Evolutionary conservation across 306 rosid genomes (phyloP).

Genomic region (Prunus mume): DNA sequence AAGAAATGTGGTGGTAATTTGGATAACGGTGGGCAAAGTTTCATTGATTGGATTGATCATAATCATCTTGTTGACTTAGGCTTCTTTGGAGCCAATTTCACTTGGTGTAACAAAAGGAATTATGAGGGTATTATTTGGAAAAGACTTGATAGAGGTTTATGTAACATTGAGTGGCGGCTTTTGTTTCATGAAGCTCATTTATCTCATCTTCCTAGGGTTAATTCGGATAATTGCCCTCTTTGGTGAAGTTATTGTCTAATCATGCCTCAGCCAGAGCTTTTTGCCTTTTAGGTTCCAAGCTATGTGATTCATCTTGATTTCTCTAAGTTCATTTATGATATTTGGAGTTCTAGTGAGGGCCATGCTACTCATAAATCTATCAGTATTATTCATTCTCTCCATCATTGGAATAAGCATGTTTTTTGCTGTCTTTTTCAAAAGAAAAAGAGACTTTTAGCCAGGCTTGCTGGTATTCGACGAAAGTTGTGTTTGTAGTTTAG

Average conservation of each 20-base stretch:
- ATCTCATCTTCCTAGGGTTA: background rate
- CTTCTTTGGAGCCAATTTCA: background rate
- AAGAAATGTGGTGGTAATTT: background rate
- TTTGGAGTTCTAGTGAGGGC: background rate
- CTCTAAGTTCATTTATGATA: background rate
- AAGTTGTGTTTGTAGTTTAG: background rate
- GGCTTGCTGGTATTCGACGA: background rate
- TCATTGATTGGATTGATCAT: background rate
- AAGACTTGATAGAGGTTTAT: background rate
- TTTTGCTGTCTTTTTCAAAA: background rate
- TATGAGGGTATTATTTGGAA: background rate
- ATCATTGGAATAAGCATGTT: background rate
- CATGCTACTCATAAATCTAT: background rate
- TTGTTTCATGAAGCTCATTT: background rate
- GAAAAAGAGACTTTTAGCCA: background rate
- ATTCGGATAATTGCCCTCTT: background rate
- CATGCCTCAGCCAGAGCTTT: background rate
- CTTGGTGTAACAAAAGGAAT: background rate
- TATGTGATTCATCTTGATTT: background rate
- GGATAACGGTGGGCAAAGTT: background rate
- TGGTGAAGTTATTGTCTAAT: background rate
- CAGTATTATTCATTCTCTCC: no score
- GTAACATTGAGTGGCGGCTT: background rate
- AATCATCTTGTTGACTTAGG: background rate
- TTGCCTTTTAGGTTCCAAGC: background rate